These are phyloP conservation scores for Leccinum insigne DNA, from an alignment of 1,284 basidiomycete genomes.

Conservation along the genomic window DNA sequence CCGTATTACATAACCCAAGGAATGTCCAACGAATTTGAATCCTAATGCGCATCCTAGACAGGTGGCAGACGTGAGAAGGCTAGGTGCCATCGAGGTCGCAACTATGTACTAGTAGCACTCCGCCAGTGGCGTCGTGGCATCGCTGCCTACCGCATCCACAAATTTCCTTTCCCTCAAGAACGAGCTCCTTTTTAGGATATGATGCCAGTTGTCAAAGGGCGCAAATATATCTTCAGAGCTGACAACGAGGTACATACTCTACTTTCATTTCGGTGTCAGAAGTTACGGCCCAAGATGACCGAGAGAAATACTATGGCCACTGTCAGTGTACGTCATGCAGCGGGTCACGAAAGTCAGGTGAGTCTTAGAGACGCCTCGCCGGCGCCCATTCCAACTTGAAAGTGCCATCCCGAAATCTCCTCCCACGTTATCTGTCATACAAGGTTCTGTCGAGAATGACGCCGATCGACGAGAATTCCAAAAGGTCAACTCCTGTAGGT, in stretches of 20 bases:
- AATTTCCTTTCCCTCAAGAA: not conserved
- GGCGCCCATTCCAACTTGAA: not conserved
- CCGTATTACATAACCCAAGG: not conserved
- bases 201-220: not conserved
- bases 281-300: not conserved
- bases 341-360: not conserved
- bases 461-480: not conserved
- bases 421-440: not conserved
- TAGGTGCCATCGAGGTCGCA: not conserved
- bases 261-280: not conserved
- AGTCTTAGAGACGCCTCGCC: not conserved
- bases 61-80: not conserved
- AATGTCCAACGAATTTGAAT: not conserved
- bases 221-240: not conserved
- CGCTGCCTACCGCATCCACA: not conserved
- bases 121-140: not conserved
- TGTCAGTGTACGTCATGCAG: not conserved
- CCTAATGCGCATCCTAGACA: not conserved
- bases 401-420: not conserved
- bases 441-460: not conserved
- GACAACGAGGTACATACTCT: not conserved
- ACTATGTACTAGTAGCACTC: not conserved
- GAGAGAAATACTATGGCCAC: not conserved
- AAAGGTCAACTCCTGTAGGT: not conserved
- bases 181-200: not conserved